Percentiles rank a stretch among this genome's conserved stretches.
phyloP scores from a whole-genome alignment of 108 stramenopile genomes.

The Skeletonema marinoi region DNA sequence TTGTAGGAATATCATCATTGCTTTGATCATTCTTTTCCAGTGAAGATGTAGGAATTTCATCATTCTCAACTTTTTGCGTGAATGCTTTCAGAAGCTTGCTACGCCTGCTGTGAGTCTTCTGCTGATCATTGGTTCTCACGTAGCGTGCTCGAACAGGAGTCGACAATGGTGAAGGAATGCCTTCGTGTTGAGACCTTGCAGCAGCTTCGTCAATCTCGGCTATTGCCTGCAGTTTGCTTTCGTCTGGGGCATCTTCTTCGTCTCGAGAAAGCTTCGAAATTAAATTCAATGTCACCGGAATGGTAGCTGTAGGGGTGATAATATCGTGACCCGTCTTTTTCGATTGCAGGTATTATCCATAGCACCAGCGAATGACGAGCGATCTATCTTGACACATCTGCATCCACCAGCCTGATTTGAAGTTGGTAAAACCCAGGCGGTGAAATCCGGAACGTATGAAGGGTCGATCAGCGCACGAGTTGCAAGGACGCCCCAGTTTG shows the following conservation, averaged over 20 bases:
- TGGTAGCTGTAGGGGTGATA: not conserved
- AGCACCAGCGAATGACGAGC: conserved; percentile 60
- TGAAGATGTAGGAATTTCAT: not conserved
- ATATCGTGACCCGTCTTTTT: conserved; percentile 44
- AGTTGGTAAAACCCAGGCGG: conserved; percentile 71
- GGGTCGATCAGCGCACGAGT: conserved; percentile 63
- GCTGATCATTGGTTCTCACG: conserved; percentile 15
- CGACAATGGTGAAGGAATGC: not conserved
- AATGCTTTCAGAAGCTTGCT: conserved; percentile 42
- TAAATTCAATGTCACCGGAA: not conserved
- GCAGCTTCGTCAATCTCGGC: not conserved
- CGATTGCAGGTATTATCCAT: conserved; percentile 77
- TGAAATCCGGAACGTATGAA: conserved; percentile 77
- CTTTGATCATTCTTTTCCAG: not conserved
- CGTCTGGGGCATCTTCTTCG: not conserved
- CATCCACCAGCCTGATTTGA: conserved; percentile 60
- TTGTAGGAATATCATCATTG: too few relatives aligned
- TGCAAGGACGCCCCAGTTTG: conserved; percentile 88
- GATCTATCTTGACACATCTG: conserved; percentile 66
- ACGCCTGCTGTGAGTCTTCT: conserved; percentile 28
- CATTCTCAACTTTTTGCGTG: not conserved
- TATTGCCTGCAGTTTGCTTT: not conserved
- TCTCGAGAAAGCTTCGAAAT: not conserved
- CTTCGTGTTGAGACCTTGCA: not conserved
- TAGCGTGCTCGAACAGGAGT: not conserved